Evolutionary conservation across 1,284 basidiomycete species (phyloP), one percentile per base, ranked within the genome.

Genomic region (Ganoderma leucocontextum): DNA sequence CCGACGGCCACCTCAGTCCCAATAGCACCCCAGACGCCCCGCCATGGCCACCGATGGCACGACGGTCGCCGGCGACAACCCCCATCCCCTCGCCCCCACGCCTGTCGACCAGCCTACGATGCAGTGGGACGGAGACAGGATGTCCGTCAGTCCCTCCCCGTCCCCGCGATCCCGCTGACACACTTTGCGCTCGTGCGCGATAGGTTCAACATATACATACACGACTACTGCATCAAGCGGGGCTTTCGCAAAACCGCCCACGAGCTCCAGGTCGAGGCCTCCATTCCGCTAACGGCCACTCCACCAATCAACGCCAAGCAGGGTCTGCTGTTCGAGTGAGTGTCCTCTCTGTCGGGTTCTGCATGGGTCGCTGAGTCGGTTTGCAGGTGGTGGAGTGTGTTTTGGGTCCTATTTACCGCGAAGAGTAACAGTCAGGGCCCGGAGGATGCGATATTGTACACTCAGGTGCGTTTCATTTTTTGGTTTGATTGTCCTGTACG

Each of bases 131-230:
- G 87, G 87, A 65, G 87, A 89, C 78, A 84, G 81, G 75, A 88
- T 85, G 85, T 86, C 61, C 75, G 81, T 76, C 55, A 19, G 42
- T 60, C 25, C 57, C 22, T 53, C 29, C n/a, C 60, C 55, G 36
- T 29, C 29, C 49, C 29, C 35, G n/a, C 61, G 35, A 38, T 42
- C 19, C 44, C 29, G 29, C 57, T 67, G 12, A 67, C 66, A 35
- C 47, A 8, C 49, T 62, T 19, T 62, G 44, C 42, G 41, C 42
- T 25, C 52, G n/a, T 17, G 35, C 22, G 33, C 38, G n/a, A 22
- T 53, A 94, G 92, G 92, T 93, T 94, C 79, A 92, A 94, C 80
- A 91, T 94, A 73, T 94, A 94, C 80, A 94, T 94, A 70, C 86
- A 91, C 78, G 92, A 94, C 81, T 94, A 94, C 76, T 94, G 91